A percentile compares a stretch with the other conserved stretches of the same genome.
phyloP scores from a whole-genome alignment of 805 yeast species.

The Komagataella pastoris region DNA sequence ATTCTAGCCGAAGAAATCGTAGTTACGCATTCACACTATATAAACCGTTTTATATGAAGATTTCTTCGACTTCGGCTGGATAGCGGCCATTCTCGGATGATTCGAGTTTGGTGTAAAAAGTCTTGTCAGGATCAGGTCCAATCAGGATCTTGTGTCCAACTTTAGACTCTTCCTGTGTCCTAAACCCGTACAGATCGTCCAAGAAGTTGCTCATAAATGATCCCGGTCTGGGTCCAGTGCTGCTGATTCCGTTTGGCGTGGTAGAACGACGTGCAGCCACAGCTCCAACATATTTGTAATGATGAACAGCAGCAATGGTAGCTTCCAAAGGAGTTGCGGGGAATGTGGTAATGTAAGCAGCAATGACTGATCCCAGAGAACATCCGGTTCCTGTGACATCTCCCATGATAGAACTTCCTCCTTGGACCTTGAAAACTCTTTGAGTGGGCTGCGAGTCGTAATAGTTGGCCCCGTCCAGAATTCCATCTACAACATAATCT shows the following conservation, averaged over 20 bases:
- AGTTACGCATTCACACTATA: not conserved
- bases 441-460: conserved; percentile 11
- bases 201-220: conserved; percentile 32
- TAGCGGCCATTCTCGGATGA: not conserved
- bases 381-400: conserved; percentile 76
- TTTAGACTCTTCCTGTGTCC: not conserved
- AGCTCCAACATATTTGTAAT: conserved; percentile 52
- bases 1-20: not conserved
- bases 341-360: conserved; percentile 38
- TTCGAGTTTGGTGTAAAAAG: not conserved
- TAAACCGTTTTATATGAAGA: not conserved
- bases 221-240: conserved; percentile 28
- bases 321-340: conserved; percentile 27
- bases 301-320: conserved; percentile 36
- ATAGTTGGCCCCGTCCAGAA: conserved; percentile 6
- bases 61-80: not conserved
- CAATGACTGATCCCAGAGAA: conserved; percentile 61
- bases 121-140: not conserved
- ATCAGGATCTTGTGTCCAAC: not conserved
- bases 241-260: conserved; percentile 1
- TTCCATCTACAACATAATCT: conserved; percentile 40
- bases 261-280: conserved; percentile 26
- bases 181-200: conserved; percentile 19
- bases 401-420: conserved; percentile 55
- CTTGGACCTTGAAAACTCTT: conserved; percentile 23